These are phyloP conservation scores for Carpinus fangiana DNA, from an alignment of 306 rosid genomes.

Conservation along the genomic window DNA sequence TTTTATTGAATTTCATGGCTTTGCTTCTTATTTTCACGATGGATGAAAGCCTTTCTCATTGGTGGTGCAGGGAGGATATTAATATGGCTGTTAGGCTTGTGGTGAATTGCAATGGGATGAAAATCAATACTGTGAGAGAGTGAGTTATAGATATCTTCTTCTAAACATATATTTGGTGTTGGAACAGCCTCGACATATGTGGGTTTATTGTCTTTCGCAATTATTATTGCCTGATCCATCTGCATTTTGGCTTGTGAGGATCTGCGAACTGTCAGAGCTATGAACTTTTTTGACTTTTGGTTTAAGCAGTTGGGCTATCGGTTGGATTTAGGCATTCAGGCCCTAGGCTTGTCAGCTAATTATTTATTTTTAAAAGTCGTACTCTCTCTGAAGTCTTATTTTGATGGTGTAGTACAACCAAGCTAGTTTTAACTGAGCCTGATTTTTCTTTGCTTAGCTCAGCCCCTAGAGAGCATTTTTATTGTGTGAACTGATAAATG, in stretches of 20 bases:
- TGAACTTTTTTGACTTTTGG: neutral
- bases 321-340: neutral
- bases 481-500: neutral
- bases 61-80: slow-evolving; percentile 73
- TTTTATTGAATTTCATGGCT: slow-evolving; percentile 24
- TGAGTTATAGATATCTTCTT: slow-evolving; percentile 43
- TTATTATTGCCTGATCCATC: neutral
- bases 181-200: neutral
- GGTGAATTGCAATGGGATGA: slow-evolving; percentile 79
- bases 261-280: neutral
- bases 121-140: slow-evolving; percentile 74
- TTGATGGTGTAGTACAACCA: neutral
- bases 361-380: neutral
- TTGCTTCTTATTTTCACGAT: slow-evolving; percentile 28
- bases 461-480: neutral
- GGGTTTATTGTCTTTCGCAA: neutral
- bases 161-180: neutral
- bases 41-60: slow-evolving; percentile 24
- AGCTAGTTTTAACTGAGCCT: neutral
- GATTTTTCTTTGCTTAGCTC: slow-evolving; percentile 1
- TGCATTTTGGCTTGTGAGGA: neutral
- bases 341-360: neutral
- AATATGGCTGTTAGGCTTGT: slow-evolving; percentile 87
- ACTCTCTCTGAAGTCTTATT: neutral
- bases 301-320: neutral